Conservation (phyloP, 768 basidiomycete species). For the Rhodocollybia butyracea region DNA sequence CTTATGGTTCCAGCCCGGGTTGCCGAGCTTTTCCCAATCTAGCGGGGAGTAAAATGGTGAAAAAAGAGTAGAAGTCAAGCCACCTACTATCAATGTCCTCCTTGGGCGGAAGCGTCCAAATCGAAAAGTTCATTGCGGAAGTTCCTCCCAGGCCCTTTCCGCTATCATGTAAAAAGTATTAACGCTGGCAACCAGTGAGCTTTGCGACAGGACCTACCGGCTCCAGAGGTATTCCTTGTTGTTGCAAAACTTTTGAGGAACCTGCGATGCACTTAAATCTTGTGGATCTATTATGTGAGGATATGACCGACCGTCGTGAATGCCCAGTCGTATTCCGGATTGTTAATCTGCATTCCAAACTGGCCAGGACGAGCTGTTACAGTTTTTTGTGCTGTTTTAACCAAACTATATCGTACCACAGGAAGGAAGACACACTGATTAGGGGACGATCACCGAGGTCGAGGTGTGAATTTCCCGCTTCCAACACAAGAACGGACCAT, state of each 20-base stretch:
- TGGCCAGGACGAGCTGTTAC: background rate
- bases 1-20: conserved; percentile 54
- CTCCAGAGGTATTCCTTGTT: conserved; percentile 7
- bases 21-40: conserved; percentile 45
- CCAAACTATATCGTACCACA: background rate
- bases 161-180: background rate
- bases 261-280: background rate
- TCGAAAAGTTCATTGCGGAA: conserved; percentile 41
- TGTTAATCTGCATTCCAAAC: background rate
- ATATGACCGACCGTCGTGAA: conserved; percentile 12
- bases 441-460: conserved; percentile 14
- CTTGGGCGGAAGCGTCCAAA: conserved; percentile 23
- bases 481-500: conserved; percentile 31
- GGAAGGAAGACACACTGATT: conserved; percentile 7
- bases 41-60: conserved; percentile 19
- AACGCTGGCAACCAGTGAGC: background rate
- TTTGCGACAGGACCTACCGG: background rate
- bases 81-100: conserved; percentile 27
- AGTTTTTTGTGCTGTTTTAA: too few species aligned
- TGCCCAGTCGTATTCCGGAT: conserved; percentile 18
- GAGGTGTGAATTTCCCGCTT: conserved; percentile 21
- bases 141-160: conserved; percentile 31
- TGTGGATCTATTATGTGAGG: background rate
- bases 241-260: conserved; percentile 9
- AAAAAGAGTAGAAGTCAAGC: background rate